Evolutionary conservation across 768 basidiomycete species (phyloP), one percentile per base, ranked within the genome.

Genomic region (Calocybe indica): DNA sequence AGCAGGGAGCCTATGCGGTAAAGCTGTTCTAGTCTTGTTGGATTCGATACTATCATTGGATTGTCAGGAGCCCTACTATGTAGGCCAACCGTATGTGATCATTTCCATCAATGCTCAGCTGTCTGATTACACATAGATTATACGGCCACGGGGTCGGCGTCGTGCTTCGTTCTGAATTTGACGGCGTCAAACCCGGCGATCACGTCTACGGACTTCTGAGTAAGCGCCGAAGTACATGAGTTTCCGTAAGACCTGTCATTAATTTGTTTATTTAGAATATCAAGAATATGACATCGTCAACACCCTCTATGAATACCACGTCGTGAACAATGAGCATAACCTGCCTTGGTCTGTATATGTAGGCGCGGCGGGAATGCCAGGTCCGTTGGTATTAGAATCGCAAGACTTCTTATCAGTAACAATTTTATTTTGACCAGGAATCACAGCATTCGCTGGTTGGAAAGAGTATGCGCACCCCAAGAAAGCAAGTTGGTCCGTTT

Each of bases 281-380:
- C 55, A 65, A 46, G 57, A 73, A 41, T 74, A 72, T 46, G 52
- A 44, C 36, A 47, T 74, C 36, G 13, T 45, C n/a, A 31, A 43
- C 12, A 43, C 49, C 41, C 12, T 55, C 10, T 33, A 40, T 28
- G 43, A 37, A 37, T 37, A 56, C 47, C 33, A 31, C 4, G 46
- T 67, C 6, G 50, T 75, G 14, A 52, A 70, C 30, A 71, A 72
- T 52, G 53, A 64, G 44, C 58, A 70, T 33, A 63, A 65, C 12
- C 51, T 75, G 5, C 71, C 74, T 6, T 75, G 71, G 72, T 61
- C 63, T 0, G 54, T 50, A 3, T 71, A 62, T 51, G 54, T 74
- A 35, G 73, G 75, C 4, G 63, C 66, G 0, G 58, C 63, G 1
- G 73, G 74, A 11, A 72, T 56, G 54, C 44, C 55, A 37, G 54